These are phyloP conservation scores for Tribonema minus DNA, from an alignment of 108 stramenopile genomes.

Conservation along the genomic window DNA sequence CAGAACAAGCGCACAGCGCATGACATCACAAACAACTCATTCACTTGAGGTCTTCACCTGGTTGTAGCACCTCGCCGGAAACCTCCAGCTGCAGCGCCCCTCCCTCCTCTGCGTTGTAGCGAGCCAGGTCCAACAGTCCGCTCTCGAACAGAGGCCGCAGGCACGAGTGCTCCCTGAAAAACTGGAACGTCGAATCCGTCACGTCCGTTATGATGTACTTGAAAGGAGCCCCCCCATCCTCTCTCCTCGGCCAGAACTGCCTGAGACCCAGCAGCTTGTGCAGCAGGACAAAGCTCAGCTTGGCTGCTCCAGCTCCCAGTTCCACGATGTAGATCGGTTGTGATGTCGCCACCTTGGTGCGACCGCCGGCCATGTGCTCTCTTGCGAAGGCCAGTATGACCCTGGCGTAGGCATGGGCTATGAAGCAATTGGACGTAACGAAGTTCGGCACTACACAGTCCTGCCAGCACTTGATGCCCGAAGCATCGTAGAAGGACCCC, in stretches of 20 bases:
- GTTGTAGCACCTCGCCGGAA: too few species aligned
- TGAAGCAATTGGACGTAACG: constrained; percentile 45
- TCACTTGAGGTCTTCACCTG: too few species aligned
- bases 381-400: constrained; percentile 29
- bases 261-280: constrained; percentile 39
- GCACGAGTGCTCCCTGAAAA: not conserved
- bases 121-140: not conserved
- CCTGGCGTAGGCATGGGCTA: constrained; percentile 41
- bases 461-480: constrained; percentile 44
- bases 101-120: not conserved
- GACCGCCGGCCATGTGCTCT: constrained; percentile 38
- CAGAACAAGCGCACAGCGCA: too few species aligned
- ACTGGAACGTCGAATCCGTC: constrained; percentile 24
- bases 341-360: not conserved
- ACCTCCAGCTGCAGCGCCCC: not conserved
- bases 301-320: constrained; percentile 43
- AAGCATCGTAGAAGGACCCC: constrained; percentile 28
- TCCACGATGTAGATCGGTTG: constrained; percentile 47
- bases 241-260: not conserved
- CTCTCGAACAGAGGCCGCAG: not conserved
- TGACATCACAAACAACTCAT: too few species aligned
- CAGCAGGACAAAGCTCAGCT: constrained; percentile 46
- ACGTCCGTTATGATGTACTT: constrained; percentile 47
- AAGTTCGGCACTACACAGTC: constrained; percentile 47
- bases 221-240: constrained; percentile 1